Evolutionary conservation across 2,329 filamentous ascomycete species (phyloP).

Genomic region (Cladobotryum mycophilum): DNA sequence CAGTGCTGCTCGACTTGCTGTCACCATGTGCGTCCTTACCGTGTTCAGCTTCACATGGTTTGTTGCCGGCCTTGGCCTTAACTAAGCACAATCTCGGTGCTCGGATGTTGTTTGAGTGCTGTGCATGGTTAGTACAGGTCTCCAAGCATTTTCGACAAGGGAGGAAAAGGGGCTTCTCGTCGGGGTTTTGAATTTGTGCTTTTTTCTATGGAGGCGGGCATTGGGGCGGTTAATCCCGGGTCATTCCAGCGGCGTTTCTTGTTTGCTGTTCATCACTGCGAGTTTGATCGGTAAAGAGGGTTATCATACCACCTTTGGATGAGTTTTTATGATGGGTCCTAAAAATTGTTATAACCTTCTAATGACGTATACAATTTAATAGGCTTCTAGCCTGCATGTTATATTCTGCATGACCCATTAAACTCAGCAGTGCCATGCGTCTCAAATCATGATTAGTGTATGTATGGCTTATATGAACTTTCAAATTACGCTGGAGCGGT

Average conservation of each 20-base stretch:
- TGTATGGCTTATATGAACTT: too few species aligned
- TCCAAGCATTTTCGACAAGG: not conserved
- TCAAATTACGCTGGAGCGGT: too few species aligned
- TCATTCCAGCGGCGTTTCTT: slow-evolving; percentile 10
- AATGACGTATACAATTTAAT: slow-evolving; percentile 13
- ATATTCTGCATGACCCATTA: not conserved
- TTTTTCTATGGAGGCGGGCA: slow-evolving; percentile 3
- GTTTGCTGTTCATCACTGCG: not conserved
- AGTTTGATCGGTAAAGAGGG: slow-evolving; percentile 7
- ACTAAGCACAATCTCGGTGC: slow-evolving; percentile 16
- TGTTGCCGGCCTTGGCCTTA: slow-evolving; percentile 43
- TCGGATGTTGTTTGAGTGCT: too few species aligned
- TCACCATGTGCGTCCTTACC: slow-evolving; percentile 50
- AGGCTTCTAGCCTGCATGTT: slow-evolving; percentile 6
- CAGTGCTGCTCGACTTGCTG: slow-evolving; percentile 43
- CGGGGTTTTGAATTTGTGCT: not conserved
- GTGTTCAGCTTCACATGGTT: slow-evolving; percentile 60
- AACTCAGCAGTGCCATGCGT: not conserved
- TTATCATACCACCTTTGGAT: slow-evolving; percentile 6
- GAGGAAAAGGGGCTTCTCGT: not conserved
- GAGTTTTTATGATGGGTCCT: slow-evolving; percentile 10
- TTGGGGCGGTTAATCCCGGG: slow-evolving; percentile 7
- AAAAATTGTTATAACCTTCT: slow-evolving; percentile 10
- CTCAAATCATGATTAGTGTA: too few species aligned
- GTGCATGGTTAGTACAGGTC: too few species aligned